Percentiles rank a stretch among this genome's conserved stretches.
phyloP scores from a whole-genome alignment of 768 basidiomycete genomes.

The Tricholoma terreum region DNA sequence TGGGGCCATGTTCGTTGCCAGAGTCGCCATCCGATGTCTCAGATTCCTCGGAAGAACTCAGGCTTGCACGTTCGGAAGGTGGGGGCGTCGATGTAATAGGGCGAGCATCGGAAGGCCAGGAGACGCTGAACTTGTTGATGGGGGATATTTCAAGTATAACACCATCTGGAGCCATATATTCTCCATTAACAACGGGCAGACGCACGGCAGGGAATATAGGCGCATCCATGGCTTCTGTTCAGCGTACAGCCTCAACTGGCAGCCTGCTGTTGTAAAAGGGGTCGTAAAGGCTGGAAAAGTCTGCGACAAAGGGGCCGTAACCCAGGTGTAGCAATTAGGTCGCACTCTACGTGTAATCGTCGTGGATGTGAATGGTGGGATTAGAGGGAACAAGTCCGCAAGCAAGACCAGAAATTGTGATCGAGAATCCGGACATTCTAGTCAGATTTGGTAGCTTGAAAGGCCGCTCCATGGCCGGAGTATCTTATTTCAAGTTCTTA shows the following conservation, averaged over 20 bases:
- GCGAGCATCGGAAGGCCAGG: constrained; percentile 50
- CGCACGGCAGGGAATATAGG: constrained; percentile 48
- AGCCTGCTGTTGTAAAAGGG: neutral
- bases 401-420: neutral
- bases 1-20: constrained; percentile 13
- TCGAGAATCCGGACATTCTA: neutral
- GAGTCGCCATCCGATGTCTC: constrained; percentile 47
- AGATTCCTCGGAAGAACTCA: constrained; percentile 50
- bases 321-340: neutral
- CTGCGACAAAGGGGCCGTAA: neutral
- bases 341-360: neutral
- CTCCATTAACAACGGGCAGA: constrained; percentile 41
- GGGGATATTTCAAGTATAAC: constrained; percentile 43
- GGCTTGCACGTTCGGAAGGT: constrained; percentile 36
- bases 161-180: constrained; percentile 41
- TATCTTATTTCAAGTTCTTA: neutral
- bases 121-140: constrained; percentile 58
- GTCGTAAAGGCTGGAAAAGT: neutral
- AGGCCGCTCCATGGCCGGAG: neutral
- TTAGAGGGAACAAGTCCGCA: neutral
- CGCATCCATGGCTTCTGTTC: constrained; percentile 28
- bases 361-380: neutral
- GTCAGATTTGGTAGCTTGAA: neutral
- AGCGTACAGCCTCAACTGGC: constrained; percentile 9
- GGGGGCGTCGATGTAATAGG: constrained; percentile 34